A percentile compares a stretch with the other conserved stretches of the same genome.
Evolutionary conservation across 331 rosid species (phyloP).

Genomic region (Stylosanthes scabra): DNA sequence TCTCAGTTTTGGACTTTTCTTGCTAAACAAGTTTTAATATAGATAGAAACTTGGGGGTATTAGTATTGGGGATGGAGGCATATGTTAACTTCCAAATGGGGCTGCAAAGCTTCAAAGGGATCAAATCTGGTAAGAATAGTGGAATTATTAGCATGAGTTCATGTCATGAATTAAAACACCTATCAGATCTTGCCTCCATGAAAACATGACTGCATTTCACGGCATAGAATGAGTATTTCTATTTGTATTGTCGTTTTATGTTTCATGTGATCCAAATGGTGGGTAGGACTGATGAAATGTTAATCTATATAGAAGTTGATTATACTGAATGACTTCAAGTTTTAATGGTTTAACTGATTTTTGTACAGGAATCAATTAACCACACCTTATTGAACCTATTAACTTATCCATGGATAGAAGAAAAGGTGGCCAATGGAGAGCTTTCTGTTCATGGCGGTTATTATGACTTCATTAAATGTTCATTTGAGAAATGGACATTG

Average conservation of each 20-base stretch:
- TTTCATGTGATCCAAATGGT: not conserved
- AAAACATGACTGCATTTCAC: not conserved
- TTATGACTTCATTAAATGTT: constrained; percentile 84
- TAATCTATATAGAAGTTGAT: constrained; percentile 13
- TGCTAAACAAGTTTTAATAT: not conserved
- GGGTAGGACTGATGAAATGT: constrained; percentile 13
- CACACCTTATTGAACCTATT: constrained; percentile 77
- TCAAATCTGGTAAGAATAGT: constrained; percentile 7
- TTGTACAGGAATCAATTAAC: constrained; percentile 80
- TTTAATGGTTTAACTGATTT: constrained; percentile 4
- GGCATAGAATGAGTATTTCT: constrained; percentile 7
- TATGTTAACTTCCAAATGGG: not conserved
- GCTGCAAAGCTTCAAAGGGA: constrained; percentile 1
- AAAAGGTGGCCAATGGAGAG: constrained; percentile 72
- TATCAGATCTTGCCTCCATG: not conserved
- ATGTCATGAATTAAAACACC: not conserved
- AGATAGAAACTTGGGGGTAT: not conserved
- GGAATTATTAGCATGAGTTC: not conserved
- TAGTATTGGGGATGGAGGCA: not conserved
- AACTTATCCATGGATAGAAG: constrained; percentile 92
- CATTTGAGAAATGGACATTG: constrained; percentile 97
- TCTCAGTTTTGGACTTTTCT: constrained; percentile 12
- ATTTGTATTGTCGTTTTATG: constrained; percentile 7
- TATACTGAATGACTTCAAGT: constrained; percentile 19
- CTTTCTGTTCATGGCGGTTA: constrained; percentile 86